Conservation (phyloP, 75 land plant species). For the Sequoiadendron giganteum region DNA sequence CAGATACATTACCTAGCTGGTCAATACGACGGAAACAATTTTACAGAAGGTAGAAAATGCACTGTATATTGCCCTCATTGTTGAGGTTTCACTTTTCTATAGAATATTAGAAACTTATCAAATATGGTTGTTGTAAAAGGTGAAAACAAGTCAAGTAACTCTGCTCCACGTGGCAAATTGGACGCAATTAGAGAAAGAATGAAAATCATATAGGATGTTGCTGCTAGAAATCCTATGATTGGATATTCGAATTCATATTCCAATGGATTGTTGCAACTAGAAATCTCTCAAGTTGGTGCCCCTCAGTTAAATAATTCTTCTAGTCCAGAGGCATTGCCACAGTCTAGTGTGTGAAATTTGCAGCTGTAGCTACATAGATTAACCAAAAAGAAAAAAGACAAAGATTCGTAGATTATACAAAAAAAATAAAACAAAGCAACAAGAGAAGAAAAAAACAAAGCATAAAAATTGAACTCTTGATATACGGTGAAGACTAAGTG, state of each 20-base stretch:
- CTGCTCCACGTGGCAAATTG: conserved; percentile 33
- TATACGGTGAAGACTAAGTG: no score
- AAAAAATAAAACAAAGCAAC: no score
- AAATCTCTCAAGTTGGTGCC: conserved; percentile 3
- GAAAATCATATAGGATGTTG: conserved; percentile 49
- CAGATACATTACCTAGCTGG: conserved; percentile 5
- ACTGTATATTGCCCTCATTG: not conserved
- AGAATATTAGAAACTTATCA: not conserved
- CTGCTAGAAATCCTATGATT: conserved; percentile 22
- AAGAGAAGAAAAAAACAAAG: no score
- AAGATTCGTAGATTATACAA: no score
- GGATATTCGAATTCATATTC: conserved; percentile 6
- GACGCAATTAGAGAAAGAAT: conserved; percentile 55
- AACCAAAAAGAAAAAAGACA: no score
- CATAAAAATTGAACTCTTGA: no score
- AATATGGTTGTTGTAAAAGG: not conserved
- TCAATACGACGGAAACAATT: not conserved
- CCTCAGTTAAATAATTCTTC: conserved; percentile 11
- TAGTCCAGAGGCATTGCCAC: conserved; percentile 21
- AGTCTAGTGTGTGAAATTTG: no score
- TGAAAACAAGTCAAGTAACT: not conserved
- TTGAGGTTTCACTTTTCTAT: not conserved
- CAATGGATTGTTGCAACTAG: conserved; percentile 12
- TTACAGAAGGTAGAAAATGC: not conserved
- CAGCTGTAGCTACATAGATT: no score